Percentiles rank a stretch among this genome's conserved stretches.
phyloP scores from a whole-genome alignment of 73 alveolate genomes.

The Uronychia setigera region DNA sequence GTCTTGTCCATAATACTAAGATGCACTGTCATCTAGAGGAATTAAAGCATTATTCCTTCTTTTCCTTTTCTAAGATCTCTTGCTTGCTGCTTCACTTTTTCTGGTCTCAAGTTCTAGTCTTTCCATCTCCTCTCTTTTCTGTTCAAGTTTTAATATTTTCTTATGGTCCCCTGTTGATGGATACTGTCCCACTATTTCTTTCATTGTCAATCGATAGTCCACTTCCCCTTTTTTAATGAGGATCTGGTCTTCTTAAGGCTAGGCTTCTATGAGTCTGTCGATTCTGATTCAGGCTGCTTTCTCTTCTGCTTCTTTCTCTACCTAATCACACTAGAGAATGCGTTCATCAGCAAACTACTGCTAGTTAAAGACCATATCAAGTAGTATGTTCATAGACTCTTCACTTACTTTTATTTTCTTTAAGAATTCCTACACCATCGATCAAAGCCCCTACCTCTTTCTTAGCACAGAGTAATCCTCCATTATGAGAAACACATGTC shows the following conservation, averaged over 20 bases:
- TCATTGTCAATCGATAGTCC: not conserved
- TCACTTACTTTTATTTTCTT: not conserved
- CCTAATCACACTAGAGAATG: not conserved
- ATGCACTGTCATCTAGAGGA: not conserved
- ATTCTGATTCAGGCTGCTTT: not conserved
- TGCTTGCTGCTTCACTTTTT: not conserved
- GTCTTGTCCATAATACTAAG: not conserved
- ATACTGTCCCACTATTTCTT: not conserved
- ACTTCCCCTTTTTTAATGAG: not conserved
- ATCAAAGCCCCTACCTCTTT: not conserved
- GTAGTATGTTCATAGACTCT: not conserved
- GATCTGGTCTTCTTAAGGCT: not conserved
- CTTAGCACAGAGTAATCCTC: not conserved
- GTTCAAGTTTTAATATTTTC: not conserved
- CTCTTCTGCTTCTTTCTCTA: not conserved
- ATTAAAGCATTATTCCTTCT: not conserved
- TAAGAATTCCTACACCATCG: not conserved
- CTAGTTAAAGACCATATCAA: not conserved
- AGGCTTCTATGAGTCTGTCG: too few relatives aligned
- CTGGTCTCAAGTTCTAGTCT: not conserved
- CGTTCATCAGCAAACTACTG: not conserved
- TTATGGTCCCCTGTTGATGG: not conserved
- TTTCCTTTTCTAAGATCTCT: not conserved
- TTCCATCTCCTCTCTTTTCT: not conserved
- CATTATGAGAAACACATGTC: constrained; percentile 8